phyloP scores from a whole-genome alignment of 1,284 basidiomycete genomes.

The Apiotrichum domesticum region DNA sequence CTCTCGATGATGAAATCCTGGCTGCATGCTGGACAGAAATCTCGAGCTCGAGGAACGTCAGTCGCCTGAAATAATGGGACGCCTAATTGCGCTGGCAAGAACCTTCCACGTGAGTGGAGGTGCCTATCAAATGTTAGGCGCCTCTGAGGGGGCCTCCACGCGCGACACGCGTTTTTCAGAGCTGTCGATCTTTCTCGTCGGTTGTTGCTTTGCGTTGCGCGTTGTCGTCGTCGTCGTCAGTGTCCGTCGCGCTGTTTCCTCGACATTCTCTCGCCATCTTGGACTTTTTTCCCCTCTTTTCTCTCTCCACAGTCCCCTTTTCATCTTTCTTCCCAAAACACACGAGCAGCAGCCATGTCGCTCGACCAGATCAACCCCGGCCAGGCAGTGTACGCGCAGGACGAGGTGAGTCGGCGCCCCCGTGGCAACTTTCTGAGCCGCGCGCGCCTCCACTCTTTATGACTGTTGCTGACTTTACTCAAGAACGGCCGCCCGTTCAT shows the following conservation, averaged over 20 bases:
- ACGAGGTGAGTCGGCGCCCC: constrained; percentile 59
- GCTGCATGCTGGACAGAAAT: too few relatives aligned
- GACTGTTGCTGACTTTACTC: constrained; percentile 6
- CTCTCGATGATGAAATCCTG: too few relatives aligned
- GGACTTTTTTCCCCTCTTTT: too few relatives aligned
- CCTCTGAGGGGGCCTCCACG: too few relatives aligned
- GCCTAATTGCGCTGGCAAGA: too few relatives aligned
- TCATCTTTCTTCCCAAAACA: background rate
- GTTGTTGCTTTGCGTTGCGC: background rate
- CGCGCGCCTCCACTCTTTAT: background rate
- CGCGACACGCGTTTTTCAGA: too few relatives aligned
- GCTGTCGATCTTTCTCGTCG: too few relatives aligned
- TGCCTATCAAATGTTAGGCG: too few relatives aligned
- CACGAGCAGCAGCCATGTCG: constrained; percentile 26
- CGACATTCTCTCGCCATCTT: background rate
- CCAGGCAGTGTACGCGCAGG: constrained; percentile 77
- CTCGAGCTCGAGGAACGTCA: too few relatives aligned
- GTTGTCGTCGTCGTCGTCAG: background rate
- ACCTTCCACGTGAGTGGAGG: too few relatives aligned
- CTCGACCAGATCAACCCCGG: constrained; percentile 46
- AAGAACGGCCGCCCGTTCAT: constrained; percentile 96
- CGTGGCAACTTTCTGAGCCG: background rate
- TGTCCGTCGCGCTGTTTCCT: background rate
- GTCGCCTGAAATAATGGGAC: too few relatives aligned
- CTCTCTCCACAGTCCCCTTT: background rate